These are phyloP conservation scores for Colletotrichum phormii DNA, from an alignment of 2,329 filamentous ascomycete species.

Conservation along the genomic window DNA sequence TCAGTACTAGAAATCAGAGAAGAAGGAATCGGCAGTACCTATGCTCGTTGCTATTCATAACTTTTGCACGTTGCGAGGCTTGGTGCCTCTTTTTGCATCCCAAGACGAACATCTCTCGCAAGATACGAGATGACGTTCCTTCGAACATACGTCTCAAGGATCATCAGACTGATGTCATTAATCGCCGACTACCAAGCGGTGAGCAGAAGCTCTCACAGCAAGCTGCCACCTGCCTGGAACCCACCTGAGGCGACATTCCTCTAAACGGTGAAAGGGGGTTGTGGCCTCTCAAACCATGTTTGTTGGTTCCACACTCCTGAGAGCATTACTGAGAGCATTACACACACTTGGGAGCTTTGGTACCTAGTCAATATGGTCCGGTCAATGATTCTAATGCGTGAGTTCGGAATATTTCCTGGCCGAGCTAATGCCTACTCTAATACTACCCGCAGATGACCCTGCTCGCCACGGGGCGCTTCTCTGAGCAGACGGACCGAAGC, in stretches of 20 bases:
- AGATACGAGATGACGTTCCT: neutral
- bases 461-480: neutral
- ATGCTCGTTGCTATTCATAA: constrained; percentile 3
- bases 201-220: neutral
- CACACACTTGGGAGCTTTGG: neutral
- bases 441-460: too few relatives aligned
- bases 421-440: too few relatives aligned
- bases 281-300: neutral
- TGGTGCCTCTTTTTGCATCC: neutral
- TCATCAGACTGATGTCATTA: constrained; percentile 4
- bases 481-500: neutral
- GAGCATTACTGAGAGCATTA: too few relatives aligned
- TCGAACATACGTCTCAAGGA: neutral
- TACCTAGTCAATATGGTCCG: neutral
- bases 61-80: neutral
- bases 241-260: constrained; percentile 8
- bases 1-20: too few relatives aligned
- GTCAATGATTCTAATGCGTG: neutral
- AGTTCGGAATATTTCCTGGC: too few relatives aligned
- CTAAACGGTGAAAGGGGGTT: neutral
- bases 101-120: neutral
- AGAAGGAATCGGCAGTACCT: neutral
- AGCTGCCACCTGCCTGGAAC: neutral
- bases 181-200: neutral
- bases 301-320: neutral